Percentiles rank a stretch among this genome's conserved stretches.
phyloP scores from a whole-genome alignment of 2,329 filamentous ascomycete species.

The Stachybotrys elegans region DNA sequence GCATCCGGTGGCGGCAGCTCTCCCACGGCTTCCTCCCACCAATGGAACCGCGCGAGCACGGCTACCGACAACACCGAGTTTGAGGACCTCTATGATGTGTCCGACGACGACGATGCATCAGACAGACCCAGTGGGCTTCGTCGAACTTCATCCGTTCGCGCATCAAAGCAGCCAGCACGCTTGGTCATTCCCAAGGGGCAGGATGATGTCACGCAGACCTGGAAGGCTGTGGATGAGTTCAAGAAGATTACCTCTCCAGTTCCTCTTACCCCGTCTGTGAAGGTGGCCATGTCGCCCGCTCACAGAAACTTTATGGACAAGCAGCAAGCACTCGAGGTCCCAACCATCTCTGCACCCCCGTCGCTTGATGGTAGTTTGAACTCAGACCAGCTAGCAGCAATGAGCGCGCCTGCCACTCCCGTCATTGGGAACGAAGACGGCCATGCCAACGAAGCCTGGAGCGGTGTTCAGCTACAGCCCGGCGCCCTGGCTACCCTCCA shows the following conservation, averaged over 20 bases:
- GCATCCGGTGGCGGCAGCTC: slow-evolving; percentile 45
- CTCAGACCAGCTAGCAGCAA: slow-evolving; percentile 78
- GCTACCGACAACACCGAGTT: slow-evolving; percentile 67
- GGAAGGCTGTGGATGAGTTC: slow-evolving; percentile 38
- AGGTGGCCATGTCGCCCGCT: slow-evolving; percentile 71
- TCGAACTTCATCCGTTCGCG: slow-evolving; percentile 23
- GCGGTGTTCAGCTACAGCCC: slow-evolving; percentile 69
- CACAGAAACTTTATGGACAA: slow-evolving; percentile 65
- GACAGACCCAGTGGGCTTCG: slow-evolving; percentile 16
- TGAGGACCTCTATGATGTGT: slow-evolving; percentile 83
- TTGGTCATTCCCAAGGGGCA: slow-evolving; percentile 46
- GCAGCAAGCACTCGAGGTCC: slow-evolving; percentile 60
- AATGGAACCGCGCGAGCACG: slow-evolving; percentile 59
- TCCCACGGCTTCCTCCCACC: slow-evolving; percentile 50
- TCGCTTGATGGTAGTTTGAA: slow-evolving; percentile 85
- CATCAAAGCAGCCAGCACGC: slow-evolving; percentile 31
- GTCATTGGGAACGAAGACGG: slow-evolving; percentile 56
- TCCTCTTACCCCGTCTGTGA: slow-evolving; percentile 57
- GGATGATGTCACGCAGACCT: slow-evolving; percentile 29
- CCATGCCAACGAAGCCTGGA: slow-evolving; percentile 60
- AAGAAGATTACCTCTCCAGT: slow-evolving; percentile 54
- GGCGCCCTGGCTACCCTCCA: slow-evolving; percentile 77
- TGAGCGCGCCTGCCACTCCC: slow-evolving; percentile 83
- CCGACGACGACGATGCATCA: slow-evolving; percentile 63
- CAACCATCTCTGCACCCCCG: slow-evolving; percentile 73